These are phyloP conservation scores for Monosporascus sp. DNA, from an alignment of 2,329 filamentous ascomycete genomes.

Conservation along the genomic window DNA sequence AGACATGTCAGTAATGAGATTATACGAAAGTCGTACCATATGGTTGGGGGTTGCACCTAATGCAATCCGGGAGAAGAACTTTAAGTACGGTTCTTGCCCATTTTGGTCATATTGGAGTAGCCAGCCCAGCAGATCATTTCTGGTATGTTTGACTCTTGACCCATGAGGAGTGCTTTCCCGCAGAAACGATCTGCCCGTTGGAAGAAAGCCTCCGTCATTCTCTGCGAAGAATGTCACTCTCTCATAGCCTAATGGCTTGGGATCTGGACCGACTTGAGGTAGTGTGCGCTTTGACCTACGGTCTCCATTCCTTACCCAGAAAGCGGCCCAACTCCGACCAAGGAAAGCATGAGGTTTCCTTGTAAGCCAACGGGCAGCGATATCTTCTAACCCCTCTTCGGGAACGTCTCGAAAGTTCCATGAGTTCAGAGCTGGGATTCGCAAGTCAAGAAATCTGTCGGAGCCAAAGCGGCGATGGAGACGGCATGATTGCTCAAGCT, in stretches of 20 bases:
- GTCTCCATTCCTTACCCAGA: constrained; percentile 32
- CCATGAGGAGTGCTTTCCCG: too few relatives aligned
- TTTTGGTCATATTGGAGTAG: constrained; percentile 39
- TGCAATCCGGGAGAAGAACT: constrained; percentile 50
- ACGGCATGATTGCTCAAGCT: constrained; percentile 42
- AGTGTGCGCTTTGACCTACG: constrained; percentile 30
- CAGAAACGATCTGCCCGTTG: constrained; percentile 17
- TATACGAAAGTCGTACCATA: background rate
- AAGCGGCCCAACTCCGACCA: constrained; percentile 39
- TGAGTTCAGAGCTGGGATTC: constrained; percentile 37
- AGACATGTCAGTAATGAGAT: background rate
- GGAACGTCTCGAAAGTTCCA: constrained; percentile 21
- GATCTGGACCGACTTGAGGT: constrained; percentile 15
- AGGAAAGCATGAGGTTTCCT: constrained; percentile 32
- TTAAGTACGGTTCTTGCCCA: constrained; percentile 38
- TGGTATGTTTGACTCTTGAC: background rate
- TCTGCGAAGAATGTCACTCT: constrained; percentile 47
- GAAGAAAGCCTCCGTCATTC: constrained; percentile 35
- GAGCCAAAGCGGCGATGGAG: constrained; percentile 46
- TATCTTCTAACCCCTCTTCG: constrained; percentile 21
- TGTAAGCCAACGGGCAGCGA: constrained; percentile 33
- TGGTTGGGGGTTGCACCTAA: constrained; percentile 34
- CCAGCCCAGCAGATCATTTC: constrained; percentile 42
- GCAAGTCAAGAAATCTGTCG: constrained; percentile 49
- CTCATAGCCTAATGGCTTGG: constrained; percentile 25